Base-by-base conservation (phyloP, 306 rosid species). In the Sechiopsis laciniata region DNA sequence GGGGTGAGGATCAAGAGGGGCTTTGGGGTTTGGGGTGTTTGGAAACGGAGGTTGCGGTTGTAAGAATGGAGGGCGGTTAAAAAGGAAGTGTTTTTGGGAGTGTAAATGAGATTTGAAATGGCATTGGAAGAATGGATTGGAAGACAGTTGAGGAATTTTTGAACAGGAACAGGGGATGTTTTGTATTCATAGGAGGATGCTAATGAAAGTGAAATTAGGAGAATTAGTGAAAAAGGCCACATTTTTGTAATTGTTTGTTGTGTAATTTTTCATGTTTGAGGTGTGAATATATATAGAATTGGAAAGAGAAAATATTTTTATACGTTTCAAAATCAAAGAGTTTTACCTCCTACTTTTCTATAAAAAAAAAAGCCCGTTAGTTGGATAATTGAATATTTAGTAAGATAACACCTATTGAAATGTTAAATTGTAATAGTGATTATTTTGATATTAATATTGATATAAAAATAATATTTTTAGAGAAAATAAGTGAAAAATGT, bases 41-140 rank as follows among this genome's bases (percentile, higher is more conserved):
- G 88, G 84, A 86, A 88, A 37, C 92, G 65, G 22, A 94, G 79
- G 56, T 92, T 92, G 48, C 96, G 79, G 62, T 88, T 86, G 80
- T 92, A 89, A 40, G 85, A 85, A 15, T 81, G 76, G 53, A 92
- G 94, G 24, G 84, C 51, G 2, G 97, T 60, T 26, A 89, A 26
- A 74, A 77, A 89, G 13, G 91, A 79, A 5, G 88, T 10, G 61
- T 83, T 82, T 50, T 72, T 22, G 74, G 72, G 85, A 51, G 90
- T 26, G 71, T 53, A 84, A 48, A 91, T 24, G 40, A 80, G 50
- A 55, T 58, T 12, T 13, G 85, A 77, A 55, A 78, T 54, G 65
- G 24, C 80, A 53, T 32, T n/a, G 6, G 54, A 40, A 29, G 16
- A 83, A 8, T 48, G 76, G 48, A 52, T 80, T 73, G 4, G 88